These are phyloP conservation scores for Nidula niveotomentosa DNA, from an alignment of 1,284 basidiomycete genomes.

Conservation along the genomic window DNA sequence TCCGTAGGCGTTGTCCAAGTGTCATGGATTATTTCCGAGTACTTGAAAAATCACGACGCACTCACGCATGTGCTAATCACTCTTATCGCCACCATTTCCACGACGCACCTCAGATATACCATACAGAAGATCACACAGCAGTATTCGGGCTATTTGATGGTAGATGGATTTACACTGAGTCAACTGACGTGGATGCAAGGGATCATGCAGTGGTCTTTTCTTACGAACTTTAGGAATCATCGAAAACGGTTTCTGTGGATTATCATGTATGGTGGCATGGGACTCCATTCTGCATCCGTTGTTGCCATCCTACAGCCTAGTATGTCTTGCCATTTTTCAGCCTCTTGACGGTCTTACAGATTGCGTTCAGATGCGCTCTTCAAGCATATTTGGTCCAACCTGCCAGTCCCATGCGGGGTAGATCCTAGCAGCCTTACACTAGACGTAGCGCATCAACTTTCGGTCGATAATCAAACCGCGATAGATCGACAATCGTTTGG, in stretches of 20 bases:
- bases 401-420: neutral
- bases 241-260: neutral
- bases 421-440: neutral
- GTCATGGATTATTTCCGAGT: constrained; percentile 6
- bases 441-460: neutral
- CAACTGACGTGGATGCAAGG: constrained; percentile 6
- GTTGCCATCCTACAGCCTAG: constrained; percentile 5
- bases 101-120: constrained; percentile 3
- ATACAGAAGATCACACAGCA: neutral
- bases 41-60: constrained; percentile 1
- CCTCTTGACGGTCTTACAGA: neutral
- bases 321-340: neutral
- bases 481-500: neutral
- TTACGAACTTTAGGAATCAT: neutral
- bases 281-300: constrained; percentile 4
- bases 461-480: neutral
- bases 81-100: constrained; percentile 5
- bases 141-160: neutral
- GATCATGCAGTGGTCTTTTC: constrained; percentile 1
- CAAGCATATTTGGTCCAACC: neutral
- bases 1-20: constrained; percentile 5
- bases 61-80: constrained; percentile 8
- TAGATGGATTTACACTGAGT: constrained; percentile 1
- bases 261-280: constrained; percentile 1
- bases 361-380: neutral